Evolutionary conservation across 306 rosid genomes (phyloP).

Genomic region (Cucumis sativus): DNA sequence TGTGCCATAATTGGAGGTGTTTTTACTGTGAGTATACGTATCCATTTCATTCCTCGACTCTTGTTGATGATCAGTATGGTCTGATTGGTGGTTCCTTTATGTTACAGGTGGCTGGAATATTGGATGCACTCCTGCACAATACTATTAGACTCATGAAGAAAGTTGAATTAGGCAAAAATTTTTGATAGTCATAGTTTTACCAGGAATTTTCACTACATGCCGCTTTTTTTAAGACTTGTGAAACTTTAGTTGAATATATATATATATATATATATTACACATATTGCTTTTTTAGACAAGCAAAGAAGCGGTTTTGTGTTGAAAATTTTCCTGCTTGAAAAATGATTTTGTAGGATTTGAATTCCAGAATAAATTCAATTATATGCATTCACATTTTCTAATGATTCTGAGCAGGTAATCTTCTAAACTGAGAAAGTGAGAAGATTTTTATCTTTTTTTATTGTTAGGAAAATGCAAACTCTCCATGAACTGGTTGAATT

Average conservation of each 20-base stretch:
- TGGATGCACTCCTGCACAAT: conserved; percentile 80
- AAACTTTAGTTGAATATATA: background rate
- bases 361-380: background rate
- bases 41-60: background rate
- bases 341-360: conserved; percentile 2
- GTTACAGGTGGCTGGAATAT: conserved; percentile 90
- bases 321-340: background rate
- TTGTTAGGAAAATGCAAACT: background rate
- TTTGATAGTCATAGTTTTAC: conserved; percentile 28
- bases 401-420: background rate
- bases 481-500: background rate
- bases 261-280: too few species aligned
- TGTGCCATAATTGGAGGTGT: conserved; percentile 95
- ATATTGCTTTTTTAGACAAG: background rate
- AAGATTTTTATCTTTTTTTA: background rate
- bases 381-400: conserved; percentile 4
- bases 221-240: background rate
- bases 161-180: conserved; percentile 78
- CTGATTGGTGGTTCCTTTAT: conserved; percentile 9
- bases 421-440: background rate
- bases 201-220: background rate
- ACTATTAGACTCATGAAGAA: conserved; percentile 64
- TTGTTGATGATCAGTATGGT: background rate
- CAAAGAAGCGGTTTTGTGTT: background rate
- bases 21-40: conserved; percentile 71